Evolutionary conservation across 129 eudicot genomes (phyloP).

Genomic region (Dittrichia graveolens): DNA sequence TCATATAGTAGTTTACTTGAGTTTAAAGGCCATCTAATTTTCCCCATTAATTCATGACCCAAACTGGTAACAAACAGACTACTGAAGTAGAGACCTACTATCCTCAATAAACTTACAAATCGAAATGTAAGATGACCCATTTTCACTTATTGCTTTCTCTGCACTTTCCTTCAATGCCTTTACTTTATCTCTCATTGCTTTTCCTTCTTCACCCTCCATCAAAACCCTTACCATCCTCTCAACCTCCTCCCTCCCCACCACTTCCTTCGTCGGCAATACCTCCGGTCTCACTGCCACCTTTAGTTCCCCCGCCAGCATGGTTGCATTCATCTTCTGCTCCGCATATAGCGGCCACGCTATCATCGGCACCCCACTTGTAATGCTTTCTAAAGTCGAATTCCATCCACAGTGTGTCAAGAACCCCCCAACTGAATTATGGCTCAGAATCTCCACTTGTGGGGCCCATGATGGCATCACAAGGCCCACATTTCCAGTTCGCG

Average conservation of each 20-base stretch:
- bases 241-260: constrained; percentile 58
- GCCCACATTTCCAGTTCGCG: constrained; percentile 41
- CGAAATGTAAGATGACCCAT: constrained; percentile 47
- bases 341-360: constrained; percentile 71
- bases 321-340: constrained; percentile 58
- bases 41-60: no score
- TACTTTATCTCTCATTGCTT: constrained; percentile 37
- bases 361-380: constrained; percentile 54
- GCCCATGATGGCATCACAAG: constrained; percentile 52
- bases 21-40: no score
- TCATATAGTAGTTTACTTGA: no score
- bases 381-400: constrained; percentile 62
- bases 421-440: constrained; percentile 50
- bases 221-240: constrained; percentile 49
- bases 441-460: constrained; percentile 50
- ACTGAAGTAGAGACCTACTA: constrained; percentile 22
- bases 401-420: constrained; percentile 69
- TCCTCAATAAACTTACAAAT: constrained; percentile 34
- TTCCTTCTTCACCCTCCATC: constrained; percentile 42
- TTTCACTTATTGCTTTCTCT: constrained; percentile 23
- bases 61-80: not conserved
- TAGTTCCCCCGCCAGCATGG: constrained; percentile 52
- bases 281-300: constrained; percentile 49
- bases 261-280: constrained; percentile 42
- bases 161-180: constrained; percentile 37